These are phyloP conservation scores for Vaccinium macrocarpon DNA, from an alignment of 148 eudicot species.

Conservation along the genomic window DNA sequence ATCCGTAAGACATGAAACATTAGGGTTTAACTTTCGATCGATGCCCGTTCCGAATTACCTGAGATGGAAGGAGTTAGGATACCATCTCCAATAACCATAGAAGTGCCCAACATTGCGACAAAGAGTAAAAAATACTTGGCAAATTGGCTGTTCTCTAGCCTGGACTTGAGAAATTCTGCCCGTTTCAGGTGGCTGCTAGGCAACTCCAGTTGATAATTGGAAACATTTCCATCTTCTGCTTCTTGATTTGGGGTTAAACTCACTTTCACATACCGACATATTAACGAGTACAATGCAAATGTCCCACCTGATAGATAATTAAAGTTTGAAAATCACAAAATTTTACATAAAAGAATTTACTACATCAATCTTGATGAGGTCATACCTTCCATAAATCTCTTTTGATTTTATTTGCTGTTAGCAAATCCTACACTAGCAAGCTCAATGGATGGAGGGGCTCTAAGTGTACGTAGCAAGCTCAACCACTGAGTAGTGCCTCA, in stretches of 20 bases:
- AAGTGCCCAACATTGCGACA: conserved; percentile 32
- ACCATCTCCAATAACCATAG: conserved; percentile 37
- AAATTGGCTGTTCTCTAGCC: conserved; percentile 25
- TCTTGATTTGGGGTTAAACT: conserved; percentile 26
- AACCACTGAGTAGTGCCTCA: no score
- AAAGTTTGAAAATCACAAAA: no score
- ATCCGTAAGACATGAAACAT: no score
- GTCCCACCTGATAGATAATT: conserved; percentile 28
- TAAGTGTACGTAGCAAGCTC: no score
- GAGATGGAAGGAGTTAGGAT: conserved; percentile 37
- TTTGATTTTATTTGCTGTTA: no score
- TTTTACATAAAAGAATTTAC: no score
- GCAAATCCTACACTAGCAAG: no score
- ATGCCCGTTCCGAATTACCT: conserved; percentile 9
- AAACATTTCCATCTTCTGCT: conserved; percentile 26
- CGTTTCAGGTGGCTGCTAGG: conserved; percentile 15
- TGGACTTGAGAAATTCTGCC: conserved; percentile 17
- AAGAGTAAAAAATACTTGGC: conserved; percentile 18
- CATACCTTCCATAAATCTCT: no score
- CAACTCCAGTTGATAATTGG: conserved; percentile 17
- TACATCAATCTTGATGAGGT: no score
- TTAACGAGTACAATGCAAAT: conserved; percentile 34
- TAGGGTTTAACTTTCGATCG: no score
- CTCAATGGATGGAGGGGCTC: no score
- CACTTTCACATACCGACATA: conserved; percentile 33